Percentiles rank a stretch among this genome's conserved stretches.
Evolutionary conservation across 2,329 filamentous ascomycete species (phyloP).

Genomic region (Diplodia scrobiculata): DNA sequence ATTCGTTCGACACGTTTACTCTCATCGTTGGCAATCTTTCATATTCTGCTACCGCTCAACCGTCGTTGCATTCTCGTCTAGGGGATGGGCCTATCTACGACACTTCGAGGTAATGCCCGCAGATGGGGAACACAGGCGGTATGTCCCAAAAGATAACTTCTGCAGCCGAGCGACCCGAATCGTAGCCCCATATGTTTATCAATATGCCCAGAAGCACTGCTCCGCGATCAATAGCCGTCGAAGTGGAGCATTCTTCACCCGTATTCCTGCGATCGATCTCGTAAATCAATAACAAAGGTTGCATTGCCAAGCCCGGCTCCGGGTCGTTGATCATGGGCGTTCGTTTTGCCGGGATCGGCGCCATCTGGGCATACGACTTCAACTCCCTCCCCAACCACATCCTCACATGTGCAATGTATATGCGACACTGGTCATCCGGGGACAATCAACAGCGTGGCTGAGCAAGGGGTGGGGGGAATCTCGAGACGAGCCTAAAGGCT

Average conservation of each 20-base stretch:
- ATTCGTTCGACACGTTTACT: neutral
- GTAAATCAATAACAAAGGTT: neutral
- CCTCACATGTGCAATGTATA: neutral
- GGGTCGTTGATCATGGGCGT: neutral
- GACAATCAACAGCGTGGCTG: neutral
- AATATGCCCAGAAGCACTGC: neutral
- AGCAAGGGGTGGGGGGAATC: neutral
- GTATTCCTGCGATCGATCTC: neutral
- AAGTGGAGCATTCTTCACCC: neutral
- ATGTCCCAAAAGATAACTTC: neutral
- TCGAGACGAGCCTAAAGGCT: neutral
- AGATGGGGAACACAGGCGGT: neutral
- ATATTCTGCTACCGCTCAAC: neutral
- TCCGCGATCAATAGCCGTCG: neutral
- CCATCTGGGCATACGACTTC: neutral
- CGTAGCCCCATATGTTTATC: neutral
- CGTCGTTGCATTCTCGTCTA: neutral
- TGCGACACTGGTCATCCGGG: neutral
- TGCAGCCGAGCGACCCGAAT: neutral
- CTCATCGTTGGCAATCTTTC: neutral
- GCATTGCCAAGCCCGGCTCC: neutral
- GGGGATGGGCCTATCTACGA: too few species aligned
- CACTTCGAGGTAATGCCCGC: too few species aligned
- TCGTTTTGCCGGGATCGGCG: neutral
- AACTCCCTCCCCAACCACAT: neutral